Evolutionary conservation across 257 asterid species (phyloP), one percentile per base, ranked within the genome.

Genomic region (Phtheirospermum japonicum): DNA sequence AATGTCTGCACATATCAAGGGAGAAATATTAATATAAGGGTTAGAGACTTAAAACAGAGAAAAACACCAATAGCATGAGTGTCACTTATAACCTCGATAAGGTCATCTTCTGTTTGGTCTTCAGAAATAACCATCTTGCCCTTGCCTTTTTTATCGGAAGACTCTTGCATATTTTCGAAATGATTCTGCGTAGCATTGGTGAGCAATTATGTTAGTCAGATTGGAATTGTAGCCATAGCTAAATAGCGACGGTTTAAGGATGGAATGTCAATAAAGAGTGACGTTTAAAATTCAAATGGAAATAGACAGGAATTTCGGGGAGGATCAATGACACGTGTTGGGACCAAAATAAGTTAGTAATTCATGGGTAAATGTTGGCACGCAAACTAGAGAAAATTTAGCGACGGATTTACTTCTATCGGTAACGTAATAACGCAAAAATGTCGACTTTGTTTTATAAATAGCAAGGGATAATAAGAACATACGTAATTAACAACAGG

Each of bases 1-100:
- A 26, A 5, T 19, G 49, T 46, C 72, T 67, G 66, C 66, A 57
- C 4, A 18, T 6, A 4, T 52, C 50, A 68, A 71, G 59, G 34
- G 59, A 57, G 37, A 19, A 6, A 9, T 20, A 33, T 59, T n/a
- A 59, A 67, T 20, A 33, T 52, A 59, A 67, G 7, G 37, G 16
- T 52, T 58, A 39, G 37, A 5, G 53, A 59, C 32, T 9, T 6
- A 31, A 10, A 31, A 56, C 17, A 20, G 62, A 31, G 32, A 67
- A 9, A 48, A 32, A 2, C 8, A 4, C n/a, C 46, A 54, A 7
- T 9, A 20, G 17, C 23, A n/a, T 17, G 30, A 19, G n/a, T n/a
- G 16, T 59, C 42, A 31, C 13, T 17, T 14, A 63, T 63, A 56
- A 71, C 75, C 57, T 59, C 30, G n/a, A n/a, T n/a, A 43, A 7